Base-by-base conservation (phyloP, 192 early-diverging fungal genomes). In the Backusella sp. region DNA sequence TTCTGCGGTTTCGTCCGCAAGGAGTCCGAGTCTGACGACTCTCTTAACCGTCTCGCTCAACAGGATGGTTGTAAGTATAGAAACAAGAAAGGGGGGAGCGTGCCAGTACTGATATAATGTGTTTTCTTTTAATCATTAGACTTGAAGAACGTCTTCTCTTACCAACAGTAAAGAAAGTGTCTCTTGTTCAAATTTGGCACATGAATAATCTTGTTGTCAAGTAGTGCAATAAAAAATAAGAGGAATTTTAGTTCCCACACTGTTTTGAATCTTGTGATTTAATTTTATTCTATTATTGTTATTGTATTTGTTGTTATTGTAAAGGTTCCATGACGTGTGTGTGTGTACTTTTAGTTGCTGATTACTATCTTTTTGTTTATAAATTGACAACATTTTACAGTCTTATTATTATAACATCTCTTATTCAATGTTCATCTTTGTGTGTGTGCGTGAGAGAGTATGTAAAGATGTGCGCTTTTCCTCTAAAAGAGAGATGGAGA, bases 11-110 rank as follows among this genome's bases (percentile, higher is more conserved):
- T 92, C 86, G 91, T 99, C 80, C 93, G 97, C 80, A 84, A 91
- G 83, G 84, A 90, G 73, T 93, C 92, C 72, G 96, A 99, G 90
- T 88, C 94, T 72, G 96, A 99, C 86, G 97, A 99, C 87, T 94
- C 93, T 77, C 78, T 99, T 81, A 97, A 99, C 95, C 93, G 97
- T 77, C 89, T 99, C 68, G 92, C 94, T 76, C 87, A 90, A 83
- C 78, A 86, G 69, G 88, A 91, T 83, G 92, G 92, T 78, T 89
- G 82, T 86, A 83, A 78, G 85, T 86, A 35, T 12, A 14, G 15
- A 37, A 68, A 2, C 0, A 30, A 30, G 2, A 39, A 8, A 6
- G 21, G 52, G 19, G 7, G 37, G 37, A 11, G 37, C 11, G 37
- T 12, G 6, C 23, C 8, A 56, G 32, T 41, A 68, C 23, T 26